These are phyloP conservation scores for Blastomyces emzantsi DNA, from an alignment of 2,329 filamentous ascomycete genomes.

Conservation along the genomic window DNA sequence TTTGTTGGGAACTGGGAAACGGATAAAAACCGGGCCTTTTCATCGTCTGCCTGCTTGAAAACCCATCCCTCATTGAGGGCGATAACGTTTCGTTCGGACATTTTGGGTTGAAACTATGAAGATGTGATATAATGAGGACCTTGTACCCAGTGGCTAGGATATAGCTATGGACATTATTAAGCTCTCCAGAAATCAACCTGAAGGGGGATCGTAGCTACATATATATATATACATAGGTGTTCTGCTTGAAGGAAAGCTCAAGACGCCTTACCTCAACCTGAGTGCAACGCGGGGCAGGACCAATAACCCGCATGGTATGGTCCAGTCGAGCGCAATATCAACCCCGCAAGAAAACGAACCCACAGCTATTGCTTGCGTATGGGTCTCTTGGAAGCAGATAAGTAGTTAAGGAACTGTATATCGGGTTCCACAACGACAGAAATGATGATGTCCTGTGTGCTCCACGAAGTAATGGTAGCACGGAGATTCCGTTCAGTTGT, in stretches of 20 bases:
- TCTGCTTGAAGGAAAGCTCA: neutral
- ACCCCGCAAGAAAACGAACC: neutral
- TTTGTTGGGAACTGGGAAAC: constrained; percentile 26
- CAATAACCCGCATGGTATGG: neutral
- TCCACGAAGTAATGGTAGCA: neutral
- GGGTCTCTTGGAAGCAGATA: neutral
- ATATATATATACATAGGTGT: neutral
- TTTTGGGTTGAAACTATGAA: constrained; percentile 14
- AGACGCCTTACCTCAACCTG: neutral
- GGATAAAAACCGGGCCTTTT: constrained; percentile 21
- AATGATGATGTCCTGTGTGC: neutral
- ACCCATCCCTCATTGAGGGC: constrained; percentile 22
- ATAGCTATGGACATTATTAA: neutral
- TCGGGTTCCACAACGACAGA: neutral
- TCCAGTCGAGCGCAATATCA: neutral
- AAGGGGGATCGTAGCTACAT: neutral
- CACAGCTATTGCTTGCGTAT: neutral
- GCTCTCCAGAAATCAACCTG: neutral
- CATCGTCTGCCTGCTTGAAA: constrained; percentile 22
- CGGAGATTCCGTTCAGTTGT: neutral
- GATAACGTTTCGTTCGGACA: constrained; percentile 13
- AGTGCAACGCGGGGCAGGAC: neutral
- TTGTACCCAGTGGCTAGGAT: neutral
- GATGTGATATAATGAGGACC: neutral
- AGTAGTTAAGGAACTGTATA: neutral